Base-by-base conservation (phyloP, 495 filamentous ascomycete genomes). In the Aspergillus homomorphus region DNA sequence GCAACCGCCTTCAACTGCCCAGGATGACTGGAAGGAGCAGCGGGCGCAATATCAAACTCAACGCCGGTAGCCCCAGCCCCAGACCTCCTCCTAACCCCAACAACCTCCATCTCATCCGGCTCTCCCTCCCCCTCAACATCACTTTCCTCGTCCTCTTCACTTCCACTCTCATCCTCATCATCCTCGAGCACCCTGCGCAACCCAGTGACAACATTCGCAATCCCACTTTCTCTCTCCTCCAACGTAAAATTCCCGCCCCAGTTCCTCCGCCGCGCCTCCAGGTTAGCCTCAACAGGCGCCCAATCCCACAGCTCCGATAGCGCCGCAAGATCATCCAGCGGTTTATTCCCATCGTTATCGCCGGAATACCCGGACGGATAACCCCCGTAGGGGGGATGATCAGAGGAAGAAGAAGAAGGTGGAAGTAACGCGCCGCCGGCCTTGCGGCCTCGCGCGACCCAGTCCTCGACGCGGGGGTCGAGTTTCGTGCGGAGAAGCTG, bases 401-500 rank as follows among this genome's bases (percentile, higher is more conserved):
- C n/a, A n/a, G n/a, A n/a, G n/a, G n/a, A n/a, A n/a, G n/a, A n/a
- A n/a, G n/a, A n/a, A n/a, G n/a, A n/a, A n/a, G n/a, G n/a, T n/a
- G n/a, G n/a, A n/a, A n/a, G n/a, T n/a, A n/a, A n/a, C n/a, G n/a
- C n/a, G 22, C 12, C 68, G 3, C 68, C 72, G 0, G 68, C 71
- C 8, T 65, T 68, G 4, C 82, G 80, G 8, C 85, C 87, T 43
- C 86, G 78, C 9, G 83, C 83, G 15, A 93, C 85, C 80, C 85
- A 88, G 28, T 82, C 82, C 60, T 91, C 88, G 23, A 90, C 84
- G 3, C 81, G 76, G 4, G 89, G 88, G 53, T 92, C 89, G 20
- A 89, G 81, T 68, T 92, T 93, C 72, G 93, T 94, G 19, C 90
- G 84, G 20, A 94, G 73, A 1, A 95, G 73, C 54, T 84, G 77